Conservation (phyloP, 129 eudicot species). For the Apium graveolens region DNA sequence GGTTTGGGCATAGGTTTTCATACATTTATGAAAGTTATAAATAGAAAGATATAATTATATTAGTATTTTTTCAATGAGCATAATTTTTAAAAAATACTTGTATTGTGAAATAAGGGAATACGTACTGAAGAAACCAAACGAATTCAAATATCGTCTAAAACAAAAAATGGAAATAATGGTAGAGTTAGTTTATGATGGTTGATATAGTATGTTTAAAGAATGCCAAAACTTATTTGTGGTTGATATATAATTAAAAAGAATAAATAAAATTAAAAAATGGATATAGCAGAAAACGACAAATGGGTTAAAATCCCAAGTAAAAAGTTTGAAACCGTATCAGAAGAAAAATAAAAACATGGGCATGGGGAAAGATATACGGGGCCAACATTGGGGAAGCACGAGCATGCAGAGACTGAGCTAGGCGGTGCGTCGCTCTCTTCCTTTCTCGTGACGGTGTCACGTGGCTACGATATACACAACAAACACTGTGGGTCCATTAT, state of each 20-base stretch:
- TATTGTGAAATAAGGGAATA: too few species aligned
- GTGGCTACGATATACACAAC: constrained; percentile 2
- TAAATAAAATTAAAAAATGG: too few species aligned
- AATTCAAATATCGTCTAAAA: too few species aligned
- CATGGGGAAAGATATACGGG: background rate
- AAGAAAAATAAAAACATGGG: background rate
- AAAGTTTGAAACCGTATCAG: background rate
- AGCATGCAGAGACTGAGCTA: constrained; percentile 1
- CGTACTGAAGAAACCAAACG: too few species aligned
- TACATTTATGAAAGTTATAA: too few species aligned
- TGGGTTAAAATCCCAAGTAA: background rate
- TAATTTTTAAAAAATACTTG: too few species aligned
- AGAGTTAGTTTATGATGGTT: too few species aligned
- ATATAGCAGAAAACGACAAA: background rate
- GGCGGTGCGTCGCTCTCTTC: constrained; percentile 30
- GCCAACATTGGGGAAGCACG: constrained; percentile 13
- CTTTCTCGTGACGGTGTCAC: constrained; percentile 23
- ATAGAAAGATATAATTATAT: too few species aligned
- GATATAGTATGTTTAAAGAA: background rate
- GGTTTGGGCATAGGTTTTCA: too few species aligned
- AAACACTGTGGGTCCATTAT: background rate
- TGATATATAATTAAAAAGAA: too few species aligned
- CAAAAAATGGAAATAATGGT: too few species aligned
- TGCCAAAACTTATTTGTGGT: background rate
- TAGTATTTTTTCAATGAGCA: too few species aligned